Evolutionary conservation across 257 asterid genomes (phyloP), one percentile per base, ranked within the genome.

Genomic region (Fraxinus anomala): DNA sequence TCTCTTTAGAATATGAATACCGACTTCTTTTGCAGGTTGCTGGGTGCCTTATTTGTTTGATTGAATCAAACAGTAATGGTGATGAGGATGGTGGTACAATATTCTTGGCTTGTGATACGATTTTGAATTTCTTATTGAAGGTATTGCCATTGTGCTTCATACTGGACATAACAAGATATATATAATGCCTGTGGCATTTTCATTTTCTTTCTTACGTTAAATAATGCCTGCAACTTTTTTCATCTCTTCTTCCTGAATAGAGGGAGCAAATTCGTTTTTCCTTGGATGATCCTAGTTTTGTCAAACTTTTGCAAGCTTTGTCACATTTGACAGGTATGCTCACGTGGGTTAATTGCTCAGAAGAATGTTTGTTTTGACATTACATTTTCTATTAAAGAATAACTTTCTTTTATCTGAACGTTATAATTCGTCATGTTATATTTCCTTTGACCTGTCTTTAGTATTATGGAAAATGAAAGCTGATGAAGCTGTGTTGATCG

Each of bases 101-200:
- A 72, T 83, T 83, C 76, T 84, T 96, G 89, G 97, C 98, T 16
- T 96, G 96, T 11, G 97, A 96, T 83, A 92, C 97, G 33, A 79
- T 92, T 76, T 81, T 96, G 86, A 96, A 90, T 88, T 73, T 90
- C 81, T 90, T 89, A 37, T 75, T 86, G 75, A 90, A 91, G 97
- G 94, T 92, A 82, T 11, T 39, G 30, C 51, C 63, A 9, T 76
- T 33, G 44, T 70, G 79, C n/a, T 73, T 28, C 59, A 63, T 71
- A 47, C 23, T 67, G 77, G 61, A 69, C 61, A 33, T 75, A 4
- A 26, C 34, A 79, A 72, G 23, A 72, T 63, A 24, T 7, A 63
- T 10, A 24, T 26, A 63, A 26, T 63, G 17, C 34, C 34, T 19
- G 66, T 56, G 66, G 24, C 28, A 56, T n/a, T 63, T 26, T 26